Evolutionary conservation across 2,329 filamentous ascomycete species (phyloP).

Genomic region (Cladosporium velox): DNA sequence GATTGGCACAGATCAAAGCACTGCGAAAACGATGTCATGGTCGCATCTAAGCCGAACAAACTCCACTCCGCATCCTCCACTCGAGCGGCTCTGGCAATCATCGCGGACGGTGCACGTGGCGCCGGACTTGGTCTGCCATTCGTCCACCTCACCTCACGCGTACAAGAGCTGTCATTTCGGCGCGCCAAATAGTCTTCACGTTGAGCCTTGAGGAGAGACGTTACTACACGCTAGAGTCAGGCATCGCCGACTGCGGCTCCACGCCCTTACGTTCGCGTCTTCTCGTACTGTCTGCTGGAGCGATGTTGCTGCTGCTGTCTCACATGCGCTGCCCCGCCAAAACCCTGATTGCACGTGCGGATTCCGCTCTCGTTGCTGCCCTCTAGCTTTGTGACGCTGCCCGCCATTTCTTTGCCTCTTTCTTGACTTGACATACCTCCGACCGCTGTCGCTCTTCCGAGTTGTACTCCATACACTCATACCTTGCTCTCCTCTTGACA

Average conservation of each 20-base stretch:
- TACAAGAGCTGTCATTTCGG: not conserved
- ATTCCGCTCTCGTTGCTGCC: slow-evolving; percentile 6
- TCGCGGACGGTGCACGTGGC: slow-evolving; percentile 6
- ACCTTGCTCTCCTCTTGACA: not conserved
- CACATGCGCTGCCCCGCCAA: slow-evolving; percentile 10
- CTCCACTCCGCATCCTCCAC: slow-evolving; percentile 10
- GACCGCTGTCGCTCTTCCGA: not conserved
- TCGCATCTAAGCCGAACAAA: slow-evolving; percentile 3
- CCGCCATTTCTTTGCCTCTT: slow-evolving; percentile 15
- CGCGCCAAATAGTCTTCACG: not conserved
- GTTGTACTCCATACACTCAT: not conserved
- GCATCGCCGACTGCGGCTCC: slow-evolving; percentile 6
- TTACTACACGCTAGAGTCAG: not conserved
- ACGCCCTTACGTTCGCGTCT: not conserved
- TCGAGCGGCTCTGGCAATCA: slow-evolving; percentile 5
- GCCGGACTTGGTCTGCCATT: slow-evolving; percentile 2
- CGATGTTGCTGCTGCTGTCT: not conserved
- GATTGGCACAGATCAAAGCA: not conserved
- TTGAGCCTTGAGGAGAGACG: slow-evolving; percentile 4
- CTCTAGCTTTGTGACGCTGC: slow-evolving; percentile 16
- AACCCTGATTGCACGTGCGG: slow-evolving; percentile 12
- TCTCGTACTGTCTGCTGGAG: not conserved
- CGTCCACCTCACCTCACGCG: slow-evolving; percentile 6
- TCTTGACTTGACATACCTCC: not conserved
- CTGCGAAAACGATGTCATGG: not conserved